These are phyloP conservation scores for Triticum dicoccoides DNA, from an alignment of 176 grass and related monocot species.

Conservation along the genomic window DNA sequence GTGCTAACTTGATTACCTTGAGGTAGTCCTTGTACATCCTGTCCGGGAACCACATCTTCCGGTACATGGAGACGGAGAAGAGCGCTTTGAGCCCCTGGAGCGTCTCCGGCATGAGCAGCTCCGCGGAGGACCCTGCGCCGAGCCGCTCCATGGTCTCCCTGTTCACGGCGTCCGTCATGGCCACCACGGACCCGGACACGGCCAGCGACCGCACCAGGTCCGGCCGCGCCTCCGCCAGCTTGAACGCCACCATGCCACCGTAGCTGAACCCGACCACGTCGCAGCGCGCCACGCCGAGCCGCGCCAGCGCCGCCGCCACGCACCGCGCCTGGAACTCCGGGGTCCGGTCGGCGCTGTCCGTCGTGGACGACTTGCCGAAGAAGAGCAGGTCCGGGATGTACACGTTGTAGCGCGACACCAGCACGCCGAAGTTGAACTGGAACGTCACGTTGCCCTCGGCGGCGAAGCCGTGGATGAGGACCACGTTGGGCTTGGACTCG, in stretches of 20 bases:
- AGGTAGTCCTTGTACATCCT: constrained; percentile 85
- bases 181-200: constrained; percentile 70
- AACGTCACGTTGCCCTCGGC: constrained; percentile 85
- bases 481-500: constrained; percentile 55
- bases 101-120: constrained; percentile 84
- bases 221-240: constrained; percentile 72
- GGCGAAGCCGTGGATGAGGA: constrained; percentile 90
- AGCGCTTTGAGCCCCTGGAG: constrained; percentile 73
- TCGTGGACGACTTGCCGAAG: constrained; percentile 63
- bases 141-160: constrained; percentile 47
- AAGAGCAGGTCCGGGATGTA: constrained; percentile 96
- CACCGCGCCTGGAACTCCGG: constrained; percentile 79
- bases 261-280: constrained; percentile 96
- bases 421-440: constrained; percentile 95
- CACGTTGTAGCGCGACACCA: constrained; percentile 65
- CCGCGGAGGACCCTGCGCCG: constrained; percentile 52
- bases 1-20: constrained; percentile 35
- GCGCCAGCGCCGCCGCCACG: constrained; percentile 52
- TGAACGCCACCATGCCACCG: constrained; percentile 94
- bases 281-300: constrained; percentile 68
- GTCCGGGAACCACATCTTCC: constrained; percentile 84
- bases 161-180: constrained; percentile 92
- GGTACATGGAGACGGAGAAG: constrained; percentile 71
- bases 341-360: constrained; percentile 50
- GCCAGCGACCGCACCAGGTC: constrained; percentile 71